Percentiles rank a stretch among this genome's conserved stretches.
phyloP scores from a whole-genome alignment of 164 flowering plant species.

The Stephania cephalantha region DNA sequence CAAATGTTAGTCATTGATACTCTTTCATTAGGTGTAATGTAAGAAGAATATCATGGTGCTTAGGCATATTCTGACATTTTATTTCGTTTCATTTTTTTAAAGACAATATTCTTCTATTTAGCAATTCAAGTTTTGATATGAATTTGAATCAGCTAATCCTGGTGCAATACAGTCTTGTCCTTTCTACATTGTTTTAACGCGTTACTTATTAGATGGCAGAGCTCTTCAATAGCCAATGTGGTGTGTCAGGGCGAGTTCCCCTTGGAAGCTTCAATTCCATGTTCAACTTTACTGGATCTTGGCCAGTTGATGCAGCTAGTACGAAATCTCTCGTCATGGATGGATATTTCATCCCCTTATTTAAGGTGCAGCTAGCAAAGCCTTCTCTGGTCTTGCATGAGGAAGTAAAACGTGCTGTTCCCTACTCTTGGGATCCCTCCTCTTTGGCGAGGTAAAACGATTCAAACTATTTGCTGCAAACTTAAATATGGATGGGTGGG shows the following conservation, averaged over 20 bases:
- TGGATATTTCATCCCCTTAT: conserved; percentile 62
- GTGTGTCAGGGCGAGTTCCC: conserved; percentile 56
- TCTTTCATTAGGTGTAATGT: no score
- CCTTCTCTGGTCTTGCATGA: conserved; percentile 49
- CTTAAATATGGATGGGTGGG: not conserved
- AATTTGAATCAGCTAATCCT: not conserved
- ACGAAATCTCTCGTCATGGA: conserved; percentile 92
- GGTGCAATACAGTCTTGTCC: not conserved
- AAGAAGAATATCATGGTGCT: no score
- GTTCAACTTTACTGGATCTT: conserved; percentile 93
- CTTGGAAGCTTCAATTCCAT: conserved; percentile 94
- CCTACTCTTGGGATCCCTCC: conserved; percentile 88
- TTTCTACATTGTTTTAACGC: conserved; percentile 10
- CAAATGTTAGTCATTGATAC: no score
- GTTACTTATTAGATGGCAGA: conserved; percentile 70
- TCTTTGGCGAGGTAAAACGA: conserved; percentile 75
- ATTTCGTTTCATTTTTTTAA: not conserved
- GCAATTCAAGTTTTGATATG: not conserved
- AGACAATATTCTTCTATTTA: not conserved
- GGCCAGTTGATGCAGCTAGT: conserved; percentile 76
- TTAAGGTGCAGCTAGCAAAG: conserved; percentile 44
- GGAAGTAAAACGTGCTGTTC: conserved; percentile 74
- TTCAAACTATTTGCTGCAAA: not conserved
- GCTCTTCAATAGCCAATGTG: conserved; percentile 64
- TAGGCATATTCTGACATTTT: not conserved